Conservation (phyloP, 345 rosid genomes). For the Sonneratia caseolaris region DNA sequence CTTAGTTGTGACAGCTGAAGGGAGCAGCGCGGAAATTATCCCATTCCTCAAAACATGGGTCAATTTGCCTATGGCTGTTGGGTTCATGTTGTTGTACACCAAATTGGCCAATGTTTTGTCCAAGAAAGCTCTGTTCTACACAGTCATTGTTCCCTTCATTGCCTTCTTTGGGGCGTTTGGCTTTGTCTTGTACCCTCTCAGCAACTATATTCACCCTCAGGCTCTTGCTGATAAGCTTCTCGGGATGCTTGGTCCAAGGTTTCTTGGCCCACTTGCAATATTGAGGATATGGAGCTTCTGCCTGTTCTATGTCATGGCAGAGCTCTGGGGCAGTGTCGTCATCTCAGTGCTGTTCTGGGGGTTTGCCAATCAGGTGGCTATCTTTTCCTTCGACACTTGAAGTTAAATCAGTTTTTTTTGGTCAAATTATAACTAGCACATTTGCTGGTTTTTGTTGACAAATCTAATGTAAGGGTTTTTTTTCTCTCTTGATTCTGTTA, state of each 20-base stretch:
- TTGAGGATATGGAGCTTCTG: conserved; percentile 96
- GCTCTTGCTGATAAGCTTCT: conserved; percentile 84
- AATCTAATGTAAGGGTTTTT: neutral
- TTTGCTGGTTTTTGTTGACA: neutral
- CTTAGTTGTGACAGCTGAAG: conserved; percentile 89
- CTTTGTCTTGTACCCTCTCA: conserved; percentile 78
- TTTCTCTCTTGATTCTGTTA: too few relatives aligned
- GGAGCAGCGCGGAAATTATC: conserved; percentile 92
- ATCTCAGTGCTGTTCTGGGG: conserved; percentile 97
- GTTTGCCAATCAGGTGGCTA: conserved; percentile 82
- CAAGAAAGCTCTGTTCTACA: conserved; percentile 74
- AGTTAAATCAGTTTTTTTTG: neutral
- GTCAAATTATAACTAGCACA: neutral
- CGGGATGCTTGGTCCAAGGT: conserved; percentile 67
- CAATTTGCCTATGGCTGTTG: conserved; percentile 94
- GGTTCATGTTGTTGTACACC: conserved; percentile 84
- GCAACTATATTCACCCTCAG: conserved; percentile 64
- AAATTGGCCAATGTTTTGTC: conserved; percentile 68
- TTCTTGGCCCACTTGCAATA: conserved; percentile 93
- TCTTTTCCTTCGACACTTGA: neutral
- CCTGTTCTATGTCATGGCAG: conserved; percentile 99
- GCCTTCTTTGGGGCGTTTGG: conserved; percentile 93
- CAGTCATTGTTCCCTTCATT: conserved; percentile 80
- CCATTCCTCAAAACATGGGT: conserved; percentile 96
- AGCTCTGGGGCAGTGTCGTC: conserved; percentile 96